Conservation (phyloP, 768 basidiomycete genomes). For the Podaxis mareebaensis region DNA sequence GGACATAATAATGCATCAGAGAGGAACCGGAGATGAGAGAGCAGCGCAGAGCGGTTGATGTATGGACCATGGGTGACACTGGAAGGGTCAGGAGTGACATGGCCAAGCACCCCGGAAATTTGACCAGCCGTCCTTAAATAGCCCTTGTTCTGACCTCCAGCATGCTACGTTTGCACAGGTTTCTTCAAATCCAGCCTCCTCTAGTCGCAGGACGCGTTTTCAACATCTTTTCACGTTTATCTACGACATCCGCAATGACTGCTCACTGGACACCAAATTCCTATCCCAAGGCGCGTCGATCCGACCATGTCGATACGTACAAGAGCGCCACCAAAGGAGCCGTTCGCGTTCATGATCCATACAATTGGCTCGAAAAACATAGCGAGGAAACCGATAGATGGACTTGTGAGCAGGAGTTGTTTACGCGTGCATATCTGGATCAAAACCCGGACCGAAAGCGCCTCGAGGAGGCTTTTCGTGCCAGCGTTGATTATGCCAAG, state of each 20-base stretch:
- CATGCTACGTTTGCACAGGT: slow-evolving; percentile 25
- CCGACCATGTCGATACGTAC: slow-evolving; percentile 68
- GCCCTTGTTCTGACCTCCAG: slow-evolving; percentile 10
- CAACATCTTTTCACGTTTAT: slow-evolving; percentile 23
- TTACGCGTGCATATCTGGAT: slow-evolving; percentile 61
- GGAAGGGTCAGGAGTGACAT: not conserved
- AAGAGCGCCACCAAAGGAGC: slow-evolving; percentile 62
- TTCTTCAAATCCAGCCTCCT: slow-evolving; percentile 13
- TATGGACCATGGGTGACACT: not conserved
- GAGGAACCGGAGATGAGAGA: slow-evolving; percentile 4
- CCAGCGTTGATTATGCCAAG: slow-evolving; percentile 44
- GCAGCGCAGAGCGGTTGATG: not conserved
- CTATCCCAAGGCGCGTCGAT: slow-evolving; percentile 68
- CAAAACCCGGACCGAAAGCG: slow-evolving; percentile 58
- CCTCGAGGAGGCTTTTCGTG: slow-evolving; percentile 59
- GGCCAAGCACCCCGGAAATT: not conserved
- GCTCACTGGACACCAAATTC: slow-evolving; percentile 50
- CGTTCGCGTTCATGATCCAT: slow-evolving; percentile 69
- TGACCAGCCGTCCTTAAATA: not conserved
- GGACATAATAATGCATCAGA: not conserved
- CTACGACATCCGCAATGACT: slow-evolving; percentile 37
- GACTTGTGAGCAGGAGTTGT: slow-evolving; percentile 60
- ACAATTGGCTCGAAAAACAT: slow-evolving; percentile 71
- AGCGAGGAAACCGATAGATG: slow-evolving; percentile 65
- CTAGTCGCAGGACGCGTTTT: slow-evolving; percentile 24